Evolutionary conservation across 257 asterid species (phyloP), one percentile per base, ranked within the genome.

Genomic region (Nicotiana obtusifolia): DNA sequence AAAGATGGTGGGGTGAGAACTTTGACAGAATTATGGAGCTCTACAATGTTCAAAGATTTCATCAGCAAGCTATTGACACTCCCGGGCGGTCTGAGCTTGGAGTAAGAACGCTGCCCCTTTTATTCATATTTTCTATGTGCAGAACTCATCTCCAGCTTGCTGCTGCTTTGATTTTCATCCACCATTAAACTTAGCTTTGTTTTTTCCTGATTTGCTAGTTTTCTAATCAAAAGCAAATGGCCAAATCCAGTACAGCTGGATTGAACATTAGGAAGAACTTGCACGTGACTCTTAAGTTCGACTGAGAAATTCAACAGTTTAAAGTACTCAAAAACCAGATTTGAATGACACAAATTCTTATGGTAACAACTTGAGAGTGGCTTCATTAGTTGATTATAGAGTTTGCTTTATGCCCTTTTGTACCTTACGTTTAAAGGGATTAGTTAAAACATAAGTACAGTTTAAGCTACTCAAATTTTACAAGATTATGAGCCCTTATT

Each of bases 1-100:
- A 94, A 79, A 86, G 95, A 81, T 92, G 97, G 98, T 94, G 97
- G 97, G 97, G 92, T 5, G 98, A 94, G 82, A 94, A 94, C 30
- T 94, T 87, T 59, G 98, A 94, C 73, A 85, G 94, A 76, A 92
- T 94, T 80, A 92, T 92, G 97, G 98, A 94, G 91, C 93, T 94
- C 4, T 92, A 94, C 85, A 94, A 94, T 84, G 97, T 94, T 65
- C 97, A 91, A 88, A 94, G 86, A 86, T 94, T 94, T 87, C 91
- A 94, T 64, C 92, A 85, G 88, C 98, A 92, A 86, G 95, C 93
- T 54, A 85, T 89, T 73, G 85, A 89, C 83, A 94, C 98, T 54
- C 97, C 98, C 2, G 89, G 93, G 30, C 89, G 93, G 88, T 93
- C 98, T 2, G 99, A 93, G 84, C 91, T 90, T 82, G 98, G 97